Evolutionary conservation across 306 rosid genomes (phyloP).

Genomic region (Acmispon strigosus): DNA sequence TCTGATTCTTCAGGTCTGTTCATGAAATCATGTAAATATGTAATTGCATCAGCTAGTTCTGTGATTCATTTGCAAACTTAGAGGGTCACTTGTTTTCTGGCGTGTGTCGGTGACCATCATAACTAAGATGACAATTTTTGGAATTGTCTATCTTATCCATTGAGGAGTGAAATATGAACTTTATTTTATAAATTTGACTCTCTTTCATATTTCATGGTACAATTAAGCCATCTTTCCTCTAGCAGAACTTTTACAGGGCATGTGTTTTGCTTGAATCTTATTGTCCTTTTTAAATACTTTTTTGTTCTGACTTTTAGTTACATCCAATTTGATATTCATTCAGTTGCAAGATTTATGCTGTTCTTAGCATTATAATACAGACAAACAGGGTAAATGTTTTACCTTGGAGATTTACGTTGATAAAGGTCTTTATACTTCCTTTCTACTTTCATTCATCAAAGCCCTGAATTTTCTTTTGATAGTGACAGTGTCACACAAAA

Average conservation of each 20-base stretch:
- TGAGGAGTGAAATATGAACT: neutral
- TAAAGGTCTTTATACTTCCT: too few species aligned
- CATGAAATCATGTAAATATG: neutral
- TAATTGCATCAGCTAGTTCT: neutral
- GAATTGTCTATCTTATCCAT: neutral
- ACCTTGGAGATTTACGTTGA: too few species aligned
- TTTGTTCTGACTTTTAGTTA: neutral
- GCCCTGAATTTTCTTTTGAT: neutral
- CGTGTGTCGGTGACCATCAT: neutral
- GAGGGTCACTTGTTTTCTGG: neutral
- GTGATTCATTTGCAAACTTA: slow-evolving; percentile 7
- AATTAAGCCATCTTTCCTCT: slow-evolving; percentile 1
- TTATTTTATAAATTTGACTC: neutral
- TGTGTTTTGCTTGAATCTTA: neutral
- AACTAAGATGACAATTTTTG: neutral
- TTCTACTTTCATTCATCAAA: neutral
- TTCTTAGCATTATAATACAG: too few species aligned
- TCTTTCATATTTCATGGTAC: neutral
- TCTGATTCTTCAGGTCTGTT: slow-evolving; percentile 94
- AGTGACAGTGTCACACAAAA: neutral
- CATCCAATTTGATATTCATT: neutral
- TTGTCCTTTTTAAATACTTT: neutral
- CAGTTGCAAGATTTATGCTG: too few species aligned
- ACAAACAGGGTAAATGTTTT: too few species aligned
- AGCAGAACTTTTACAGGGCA: neutral